phyloP scores from a whole-genome alignment of 441 rosid species.

The Francoa sonchifolia region DNA sequence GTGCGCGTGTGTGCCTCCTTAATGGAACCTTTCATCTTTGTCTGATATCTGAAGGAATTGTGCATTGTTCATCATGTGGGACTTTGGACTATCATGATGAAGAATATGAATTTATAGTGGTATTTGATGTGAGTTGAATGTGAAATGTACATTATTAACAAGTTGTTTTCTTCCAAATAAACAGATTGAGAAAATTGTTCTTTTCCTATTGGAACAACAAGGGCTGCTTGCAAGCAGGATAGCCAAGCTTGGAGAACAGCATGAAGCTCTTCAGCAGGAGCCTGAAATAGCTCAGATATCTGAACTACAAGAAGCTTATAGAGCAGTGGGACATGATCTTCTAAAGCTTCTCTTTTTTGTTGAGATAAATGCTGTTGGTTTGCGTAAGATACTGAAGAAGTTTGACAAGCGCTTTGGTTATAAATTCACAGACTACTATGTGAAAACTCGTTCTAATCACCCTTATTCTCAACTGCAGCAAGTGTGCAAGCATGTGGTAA shows the following conservation, averaged over 20 bases:
- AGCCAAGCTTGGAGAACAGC: conserved; percentile 46
- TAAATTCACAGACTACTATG: conserved; percentile 80
- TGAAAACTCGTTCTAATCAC: conserved; percentile 92
- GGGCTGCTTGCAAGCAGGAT: conserved; percentile 71
- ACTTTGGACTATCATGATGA: not conserved
- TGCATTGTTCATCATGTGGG: not conserved
- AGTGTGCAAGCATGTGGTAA: conserved; percentile 99
- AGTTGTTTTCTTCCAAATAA: conserved; percentile 9
- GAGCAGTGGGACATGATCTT: conserved; percentile 68
- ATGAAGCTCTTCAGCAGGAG: conserved; percentile 54
- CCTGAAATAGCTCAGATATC: conserved; percentile 52
- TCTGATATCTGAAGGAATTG: no score
- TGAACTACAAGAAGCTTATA: conserved; percentile 63
- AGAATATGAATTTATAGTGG: not conserved
- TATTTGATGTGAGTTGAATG: not conserved
- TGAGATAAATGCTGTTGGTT: conserved; percentile 83
- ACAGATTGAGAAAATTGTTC: conserved; percentile 93
- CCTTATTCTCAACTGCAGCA: conserved; percentile 98
- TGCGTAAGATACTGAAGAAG: conserved; percentile 91
- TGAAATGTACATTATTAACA: not conserved
- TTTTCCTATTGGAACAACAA: conserved; percentile 95
- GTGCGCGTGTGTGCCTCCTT: not conserved
- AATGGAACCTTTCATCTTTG: not conserved
- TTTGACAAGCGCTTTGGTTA: conserved; percentile 91
- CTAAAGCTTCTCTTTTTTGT: conserved; percentile 72